phyloP scores from a whole-genome alignment of 192 early-diverging fungal species.

The Rhizophagus clarus region DNA sequence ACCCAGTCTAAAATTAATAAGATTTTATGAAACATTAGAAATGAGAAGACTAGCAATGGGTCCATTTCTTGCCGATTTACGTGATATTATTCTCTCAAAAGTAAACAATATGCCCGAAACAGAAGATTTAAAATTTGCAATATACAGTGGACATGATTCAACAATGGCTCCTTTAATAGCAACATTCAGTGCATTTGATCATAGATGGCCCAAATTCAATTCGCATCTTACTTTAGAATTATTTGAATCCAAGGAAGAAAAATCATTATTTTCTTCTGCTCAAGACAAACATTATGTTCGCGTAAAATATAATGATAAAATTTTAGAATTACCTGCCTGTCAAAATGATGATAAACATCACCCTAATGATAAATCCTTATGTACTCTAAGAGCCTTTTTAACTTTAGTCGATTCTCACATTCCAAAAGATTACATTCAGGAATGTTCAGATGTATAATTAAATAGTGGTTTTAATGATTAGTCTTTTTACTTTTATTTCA shows the following conservation, averaged over 20 bases:
- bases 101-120: slow-evolving; percentile 32
- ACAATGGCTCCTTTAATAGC: slow-evolving; percentile 42
- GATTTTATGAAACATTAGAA: slow-evolving; percentile 28
- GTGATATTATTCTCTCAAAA: slow-evolving; percentile 38
- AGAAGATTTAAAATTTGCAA: slow-evolving; percentile 36
- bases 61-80: slow-evolving; percentile 37
- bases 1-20: background rate
- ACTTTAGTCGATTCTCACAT: slow-evolving; percentile 36
- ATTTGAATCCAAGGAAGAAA: slow-evolving; percentile 35
- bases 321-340: slow-evolving; percentile 40
- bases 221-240: slow-evolving; percentile 44
- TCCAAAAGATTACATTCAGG: slow-evolving; percentile 41
- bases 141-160: slow-evolving; percentile 49
- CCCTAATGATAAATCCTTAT: slow-evolving; percentile 36
- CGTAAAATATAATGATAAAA: slow-evolving; percentile 40
- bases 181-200: slow-evolving; percentile 36
- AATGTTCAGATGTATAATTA: slow-evolving; percentile 30
- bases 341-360: slow-evolving; percentile 35
- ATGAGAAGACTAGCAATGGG: slow-evolving; percentile 41
- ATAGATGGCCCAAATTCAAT: slow-evolving; percentile 48
- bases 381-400: slow-evolving; percentile 43
- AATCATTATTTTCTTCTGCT: background rate
- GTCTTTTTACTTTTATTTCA: no score
- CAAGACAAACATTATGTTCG: slow-evolving; percentile 39
- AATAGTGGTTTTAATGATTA: background rate